Base-by-base conservation (phyloP, 495 filamentous ascomycete genomes). In the Parachaetomium inaequale region DNA sequence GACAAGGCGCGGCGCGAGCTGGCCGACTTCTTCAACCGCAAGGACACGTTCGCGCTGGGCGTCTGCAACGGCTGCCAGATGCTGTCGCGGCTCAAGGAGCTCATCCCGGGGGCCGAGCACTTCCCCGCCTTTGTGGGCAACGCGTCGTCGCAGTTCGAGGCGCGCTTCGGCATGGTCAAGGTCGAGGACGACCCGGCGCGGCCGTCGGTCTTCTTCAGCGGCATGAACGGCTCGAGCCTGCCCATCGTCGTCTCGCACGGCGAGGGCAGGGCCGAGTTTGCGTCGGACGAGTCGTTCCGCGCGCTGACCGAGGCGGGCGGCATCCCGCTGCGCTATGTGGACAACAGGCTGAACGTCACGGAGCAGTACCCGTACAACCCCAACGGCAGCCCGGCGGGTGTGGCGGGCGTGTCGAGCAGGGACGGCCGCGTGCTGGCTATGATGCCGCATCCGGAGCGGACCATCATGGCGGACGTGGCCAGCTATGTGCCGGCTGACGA, bases 1-100 rank as follows among this genome's bases (percentile, higher is more conserved):
- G 82, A 87, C 23, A 85, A 86, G 60, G 87, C 89, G 4, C 85
- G 92, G 32, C 77, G 76, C 50, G 87, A 93, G 66, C 96, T 98
- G 77, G 75, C 88, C 65, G 70, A 72, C 8, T 98, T 98, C 85
- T 98, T 98, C 75, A 83, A 87, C 70, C 84, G 95, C 38, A 83
- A 85, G 36, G 89, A 96, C 65, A 97, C 94, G 10, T 98, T 98
- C 75, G 84, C 90, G 8, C 82, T 98, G 1, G 94, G 95, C 55
- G 93, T 98, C 26, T 98, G 94, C 83, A 98, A 98, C 72, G 94
- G 94, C 50, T 97, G 94, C 66, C 94, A 98, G 75, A 96, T 98
- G 85, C 81, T 98, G 23, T 88, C 87, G 14, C 85, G 88, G 19
- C 81, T 98, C 17, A 90, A 88, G 70, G 85, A 87, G 28, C 76